A percentile compares a stretch with the other conserved stretches of the same genome.
These are phyloP conservation scores for Trifolium fragiferum DNA, from an alignment of 306 rosid species.

Conservation along the genomic window DNA sequence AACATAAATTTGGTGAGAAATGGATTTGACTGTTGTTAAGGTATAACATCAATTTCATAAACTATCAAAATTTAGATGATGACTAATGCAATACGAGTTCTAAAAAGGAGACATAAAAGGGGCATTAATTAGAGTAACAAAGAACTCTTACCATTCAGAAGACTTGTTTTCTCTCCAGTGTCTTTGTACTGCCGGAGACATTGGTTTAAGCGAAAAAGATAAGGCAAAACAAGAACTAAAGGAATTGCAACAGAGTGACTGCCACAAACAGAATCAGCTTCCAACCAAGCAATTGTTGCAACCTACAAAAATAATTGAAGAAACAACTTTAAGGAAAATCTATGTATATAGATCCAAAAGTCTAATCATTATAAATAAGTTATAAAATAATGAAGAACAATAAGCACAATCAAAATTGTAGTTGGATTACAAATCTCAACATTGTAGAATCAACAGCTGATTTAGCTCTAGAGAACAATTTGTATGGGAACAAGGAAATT, in stretches of 20 bases:
- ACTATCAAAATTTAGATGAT: neutral
- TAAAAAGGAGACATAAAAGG: slow-evolving; percentile 4
- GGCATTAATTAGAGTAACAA: slow-evolving; percentile 12
- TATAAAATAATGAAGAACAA: slow-evolving; percentile 7
- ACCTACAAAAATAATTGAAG: slow-evolving; percentile 63
- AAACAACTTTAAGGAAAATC: slow-evolving; percentile 25
- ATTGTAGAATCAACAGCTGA: slow-evolving; percentile 25
- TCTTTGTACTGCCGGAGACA: slow-evolving; percentile 98
- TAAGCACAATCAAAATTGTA: neutral
- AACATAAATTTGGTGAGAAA: neutral
- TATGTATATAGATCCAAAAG: slow-evolving; percentile 23
- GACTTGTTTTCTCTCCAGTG: slow-evolving; percentile 76
- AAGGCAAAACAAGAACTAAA: slow-evolving; percentile 91
- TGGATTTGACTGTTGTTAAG: neutral
- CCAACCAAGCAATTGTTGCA: slow-evolving; percentile 99
- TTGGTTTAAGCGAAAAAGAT: slow-evolving; percentile 93
- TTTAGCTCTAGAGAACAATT: slow-evolving; percentile 29
- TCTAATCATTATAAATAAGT: slow-evolving; percentile 12
- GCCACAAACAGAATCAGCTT: slow-evolving; percentile 96
- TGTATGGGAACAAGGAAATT: slow-evolving; percentile 28
- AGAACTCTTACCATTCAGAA: slow-evolving; percentile 79
- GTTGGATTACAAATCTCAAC: slow-evolving; percentile 27
- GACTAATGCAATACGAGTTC: slow-evolving; percentile 19
- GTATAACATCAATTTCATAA: slow-evolving; percentile 20
- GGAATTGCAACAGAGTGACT: slow-evolving; percentile 78